phyloP scores from a whole-genome alignment of 2,329 filamentous ascomycete genomes.

The Cercospora brassicicola region DNA sequence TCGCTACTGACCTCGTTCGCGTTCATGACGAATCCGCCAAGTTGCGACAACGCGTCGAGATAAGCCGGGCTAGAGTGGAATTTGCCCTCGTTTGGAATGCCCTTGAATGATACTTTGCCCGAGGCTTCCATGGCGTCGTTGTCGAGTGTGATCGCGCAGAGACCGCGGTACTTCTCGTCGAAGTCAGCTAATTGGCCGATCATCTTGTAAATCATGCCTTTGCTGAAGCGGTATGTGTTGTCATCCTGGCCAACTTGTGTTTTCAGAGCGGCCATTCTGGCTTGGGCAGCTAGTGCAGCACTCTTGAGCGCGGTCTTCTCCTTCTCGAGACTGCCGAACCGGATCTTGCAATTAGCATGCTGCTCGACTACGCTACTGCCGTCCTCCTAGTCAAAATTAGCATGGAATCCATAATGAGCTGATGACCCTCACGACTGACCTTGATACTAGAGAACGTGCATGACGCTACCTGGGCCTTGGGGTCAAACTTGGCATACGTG shows the following conservation, averaged over 20 bases:
- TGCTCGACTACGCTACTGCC: slow-evolving; percentile 10
- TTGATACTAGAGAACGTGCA: slow-evolving; percentile 14
- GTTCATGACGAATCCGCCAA: slow-evolving; percentile 30
- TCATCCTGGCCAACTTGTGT: slow-evolving; percentile 17
- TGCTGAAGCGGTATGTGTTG: slow-evolving; percentile 28
- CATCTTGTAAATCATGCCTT: slow-evolving; percentile 21
- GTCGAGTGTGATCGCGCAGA: slow-evolving; percentile 43
- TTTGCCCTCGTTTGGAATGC: slow-evolving; percentile 21
- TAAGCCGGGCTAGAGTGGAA: slow-evolving; percentile 32
- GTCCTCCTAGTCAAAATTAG: slow-evolving; percentile 17
- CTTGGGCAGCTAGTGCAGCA: slow-evolving; percentile 23
- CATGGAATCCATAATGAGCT: not conserved
- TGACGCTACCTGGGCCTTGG: not conserved
- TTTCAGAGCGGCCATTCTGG: slow-evolving; percentile 7
- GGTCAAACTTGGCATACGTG: slow-evolving; percentile 13
- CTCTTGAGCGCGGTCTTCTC: slow-evolving; percentile 23
- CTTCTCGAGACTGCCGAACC: slow-evolving; percentile 31
- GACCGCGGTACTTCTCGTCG: slow-evolving; percentile 37
- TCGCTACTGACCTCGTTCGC: slow-evolving; percentile 22
- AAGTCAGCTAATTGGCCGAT: slow-evolving; percentile 23
- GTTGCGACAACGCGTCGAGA: slow-evolving; percentile 44
- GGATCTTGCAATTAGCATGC: slow-evolving; percentile 16
- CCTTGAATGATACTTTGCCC: slow-evolving; percentile 27
- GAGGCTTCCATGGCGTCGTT: slow-evolving; percentile 39
- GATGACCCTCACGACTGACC: not conserved